Base-by-base conservation (phyloP, 1,284 basidiomycete species). In the Leccinum cinnamomeum region DNA sequence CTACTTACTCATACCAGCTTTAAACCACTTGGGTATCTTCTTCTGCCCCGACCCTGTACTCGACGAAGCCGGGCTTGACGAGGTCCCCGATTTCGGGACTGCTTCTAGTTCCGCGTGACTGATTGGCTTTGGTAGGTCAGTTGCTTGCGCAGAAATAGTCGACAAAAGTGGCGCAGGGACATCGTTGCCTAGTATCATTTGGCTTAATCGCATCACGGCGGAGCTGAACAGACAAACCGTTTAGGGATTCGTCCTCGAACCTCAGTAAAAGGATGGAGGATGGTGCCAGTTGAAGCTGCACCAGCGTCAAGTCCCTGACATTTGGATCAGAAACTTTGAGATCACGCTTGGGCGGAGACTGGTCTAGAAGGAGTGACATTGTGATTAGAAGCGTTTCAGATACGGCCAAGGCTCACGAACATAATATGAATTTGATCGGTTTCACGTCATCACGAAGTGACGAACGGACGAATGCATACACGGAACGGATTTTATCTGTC, bases 401-500 rank as follows among this genome's bases (percentile, higher is more conserved):
- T 28, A 23, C 55, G 28, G 11, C 35, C 11, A 14, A 12, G 5
- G 57, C 55, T 18, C 41, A 79, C 88, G 57, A 69, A 94, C 92
- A 96, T 55, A 95, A 80, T 25, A 93, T 82, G 69, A 94, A 95
- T 66, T 91, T 91, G 75, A 87, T 85, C 4, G 85, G 79, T 69
- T 89, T 87, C 37, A 87, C 84, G 64, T 90, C 88, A 57, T 92
- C 89, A 44, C 84, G 79, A 50, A 96, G 77, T 23, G 84, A 84
- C n/a, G 80, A 77, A 23, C 91, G 84, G 53, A 95, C 90, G 68
- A 96, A 94, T 3, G 87, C 88, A 72, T 96, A 96, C 2, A 96
- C 84, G 3, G 86, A 81, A 57, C 84, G 83, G 62, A 96, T 93
- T 70, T 90, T 92, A 71, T 88, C 85, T 1, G 82, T 83, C 5